Evolutionary conservation across 2,329 filamentous ascomycete genomes (phyloP).

Genomic region (Bipolaris victoriae): DNA sequence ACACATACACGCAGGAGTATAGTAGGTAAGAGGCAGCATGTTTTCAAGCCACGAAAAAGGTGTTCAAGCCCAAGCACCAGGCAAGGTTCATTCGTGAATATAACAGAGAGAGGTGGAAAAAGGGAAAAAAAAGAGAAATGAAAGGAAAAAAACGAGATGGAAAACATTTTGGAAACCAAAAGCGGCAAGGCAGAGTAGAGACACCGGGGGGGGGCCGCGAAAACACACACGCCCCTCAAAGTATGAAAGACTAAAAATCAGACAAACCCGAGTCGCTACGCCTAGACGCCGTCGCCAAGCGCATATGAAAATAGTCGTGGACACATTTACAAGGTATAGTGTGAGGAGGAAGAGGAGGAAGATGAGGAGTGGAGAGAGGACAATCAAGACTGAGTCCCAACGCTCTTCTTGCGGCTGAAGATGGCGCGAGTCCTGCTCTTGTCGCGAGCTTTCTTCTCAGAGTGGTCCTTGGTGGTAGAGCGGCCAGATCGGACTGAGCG

Average conservation of each 20-base stretch:
- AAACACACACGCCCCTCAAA: constrained; percentile 4
- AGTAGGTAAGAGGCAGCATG: background rate
- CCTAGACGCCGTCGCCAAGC: constrained; percentile 44
- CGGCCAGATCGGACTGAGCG: constrained; percentile 57
- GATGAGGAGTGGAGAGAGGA: background rate
- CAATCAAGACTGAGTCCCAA: constrained; percentile 21
- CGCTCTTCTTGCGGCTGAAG: constrained; percentile 67
- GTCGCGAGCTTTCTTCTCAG: constrained; percentile 69
- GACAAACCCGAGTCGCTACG: constrained; percentile 25
- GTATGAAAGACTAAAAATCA: constrained; percentile 43
- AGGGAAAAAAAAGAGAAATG: constrained; percentile 15
- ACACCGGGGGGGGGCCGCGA: background rate
- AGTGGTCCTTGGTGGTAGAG: constrained; percentile 48
- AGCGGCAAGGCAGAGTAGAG: constrained; percentile 14
- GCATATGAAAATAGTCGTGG: constrained; percentile 38
- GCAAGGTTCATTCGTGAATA: constrained; percentile 30
- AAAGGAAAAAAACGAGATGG: constrained; percentile 16
- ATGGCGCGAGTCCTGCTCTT: constrained; percentile 78
- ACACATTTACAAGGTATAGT: constrained; percentile 37
- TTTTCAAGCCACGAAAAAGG: constrained; percentile 14
- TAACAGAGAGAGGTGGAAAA: constrained; percentile 13
- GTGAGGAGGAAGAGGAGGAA: background rate
- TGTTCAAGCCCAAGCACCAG: constrained; percentile 28
- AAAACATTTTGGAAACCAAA: constrained; percentile 17
- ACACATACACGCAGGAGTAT: background rate